Base-by-base conservation (phyloP, 257 asterid genomes). In the Forsythia suspensa region DNA sequence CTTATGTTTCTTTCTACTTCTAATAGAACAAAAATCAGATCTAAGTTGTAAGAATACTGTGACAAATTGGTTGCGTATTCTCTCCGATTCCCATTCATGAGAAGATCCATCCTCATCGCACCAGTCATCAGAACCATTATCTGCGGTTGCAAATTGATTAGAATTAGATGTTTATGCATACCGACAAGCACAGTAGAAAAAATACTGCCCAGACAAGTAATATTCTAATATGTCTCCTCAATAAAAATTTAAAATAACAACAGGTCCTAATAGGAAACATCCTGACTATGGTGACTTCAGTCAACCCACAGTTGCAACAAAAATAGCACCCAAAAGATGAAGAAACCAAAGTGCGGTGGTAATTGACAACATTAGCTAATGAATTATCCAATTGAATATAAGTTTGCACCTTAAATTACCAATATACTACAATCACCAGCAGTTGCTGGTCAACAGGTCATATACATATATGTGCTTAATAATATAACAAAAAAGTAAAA, bases 31-130 rank as follows among this genome's bases (percentile, higher is more conserved):
- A 80, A 59, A 48, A 71, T 29, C 72, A 18, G 43, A 76, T 61
- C 70, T 4, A 70, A 71, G n/a, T 55, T 57, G 65, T 69, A 41
- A 83, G 84, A 82, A 81, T 91, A 95, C 99, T 83, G 96, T 93
- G 77, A 91, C 93, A 81, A 92, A 95, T 74, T 89, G 92, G 74
- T 89, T 74, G 15, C 75, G 94, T 86, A 96, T 80, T 90, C 79
- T 91, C 77, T 76, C 86, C 93, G 97, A 93, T 87, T 94, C 96
- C 85, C 96, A 84, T 77, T 86, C 89, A 43, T 73, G 9, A 20
- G 83, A 66, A 73, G 90, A 88, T 81, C 78, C 95, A 41, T 95
- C 94, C 71, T 91, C 96, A 52, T 85, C 79, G 96, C 97, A 95
- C 44, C 74, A 66, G 71, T 88, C 97, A 75, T 72, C 86, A 43